Base-by-base conservation (phyloP, 805 yeast species). In the Metschnikowia picachoensis region DNA sequence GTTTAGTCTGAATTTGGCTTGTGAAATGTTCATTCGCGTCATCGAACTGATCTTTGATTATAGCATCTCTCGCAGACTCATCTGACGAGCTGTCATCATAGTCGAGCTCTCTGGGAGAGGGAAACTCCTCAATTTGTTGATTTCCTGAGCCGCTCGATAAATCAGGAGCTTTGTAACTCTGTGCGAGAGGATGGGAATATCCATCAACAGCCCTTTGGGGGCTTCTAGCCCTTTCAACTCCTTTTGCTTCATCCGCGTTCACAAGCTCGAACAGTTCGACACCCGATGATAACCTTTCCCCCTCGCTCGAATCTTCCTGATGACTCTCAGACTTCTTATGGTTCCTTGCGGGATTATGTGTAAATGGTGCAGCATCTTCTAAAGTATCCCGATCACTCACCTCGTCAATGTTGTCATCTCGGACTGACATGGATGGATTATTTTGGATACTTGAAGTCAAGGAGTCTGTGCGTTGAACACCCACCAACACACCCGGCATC, bases 371-470 rank as follows among this genome's bases (percentile, higher is more conserved):
- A 17, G 37, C 43, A 9, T 52, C 53, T 8, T 43, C 74, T 51
- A 70, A 53, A 3, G 74, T 68, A 12, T 68, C 77, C 38, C 72
- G 66, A 43, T 72, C 76, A 47, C 76, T 71, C 6, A 68, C 61
- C 27, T 67, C 72, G 16, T 70, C 77, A 36, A 72, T 66, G 46
- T 72, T 72, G 50, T 72, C 96, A 51, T 87, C 96, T 49, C 96
- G 81, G 8, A 89, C 95, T 17, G 96, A 87, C 65, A 82, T 79
- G 0, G 97, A 91, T 2, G 97, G 89, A 62, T 92, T 90, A 67
- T 91, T 91, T 57, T 86, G 92, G 30, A 90, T 95, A 37, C 96
- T 87, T 0, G 97, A 89, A 0, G 97, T 87, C 34, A 86, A 79
- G 0, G 96, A 87, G 48, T 83, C 86, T 2, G 95, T 87, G 57